Evolutionary conservation across 129 eudicot species (phyloP).

Genomic region (Lonicera japonica): DNA sequence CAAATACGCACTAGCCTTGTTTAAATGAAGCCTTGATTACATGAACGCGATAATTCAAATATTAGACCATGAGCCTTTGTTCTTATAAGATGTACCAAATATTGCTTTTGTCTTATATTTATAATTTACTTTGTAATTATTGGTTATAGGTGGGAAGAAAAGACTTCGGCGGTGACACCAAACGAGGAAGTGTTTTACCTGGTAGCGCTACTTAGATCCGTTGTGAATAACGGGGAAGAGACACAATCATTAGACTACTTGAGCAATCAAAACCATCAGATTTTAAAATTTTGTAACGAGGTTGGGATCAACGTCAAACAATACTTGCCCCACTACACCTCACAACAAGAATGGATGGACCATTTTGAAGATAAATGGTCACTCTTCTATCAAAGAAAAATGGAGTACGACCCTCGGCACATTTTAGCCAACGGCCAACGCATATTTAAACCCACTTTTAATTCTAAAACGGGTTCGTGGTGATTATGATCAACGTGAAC

Average conservation of each 20-base stretch:
- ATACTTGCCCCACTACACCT: constrained; percentile 72
- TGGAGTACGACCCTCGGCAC: constrained; percentile 64
- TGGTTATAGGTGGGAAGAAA: constrained; percentile 59
- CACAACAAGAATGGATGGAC: constrained; percentile 64
- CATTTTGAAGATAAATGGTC: constrained; percentile 80
- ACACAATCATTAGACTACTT: constrained; percentile 52
- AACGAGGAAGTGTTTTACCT: constrained; percentile 77
- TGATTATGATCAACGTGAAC: constrained; percentile 10
- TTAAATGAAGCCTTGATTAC: too few relatives aligned
- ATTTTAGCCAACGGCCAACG: constrained; percentile 76
- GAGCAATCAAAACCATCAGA: constrained; percentile 51
- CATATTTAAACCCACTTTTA: constrained; percentile 49
- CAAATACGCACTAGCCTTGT: too few relatives aligned
- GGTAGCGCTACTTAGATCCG: constrained; percentile 80
- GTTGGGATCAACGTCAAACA: constrained; percentile 52
- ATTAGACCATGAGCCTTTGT: too few relatives aligned
- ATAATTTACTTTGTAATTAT: background rate
- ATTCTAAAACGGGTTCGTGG: constrained; percentile 25
- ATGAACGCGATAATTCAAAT: too few relatives aligned
- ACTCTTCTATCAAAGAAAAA: constrained; percentile 36
- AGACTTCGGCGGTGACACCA: constrained; percentile 63
- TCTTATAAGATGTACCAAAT: too few relatives aligned
- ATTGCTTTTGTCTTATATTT: too few relatives aligned
- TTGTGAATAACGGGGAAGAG: constrained; percentile 61
- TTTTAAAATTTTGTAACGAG: constrained; percentile 54